A percentile compares a stretch with the other conserved stretches of the same genome.
Conservation (phyloP, 352 stramenopile genomes). For the Pythium rishiriense region DNA sequence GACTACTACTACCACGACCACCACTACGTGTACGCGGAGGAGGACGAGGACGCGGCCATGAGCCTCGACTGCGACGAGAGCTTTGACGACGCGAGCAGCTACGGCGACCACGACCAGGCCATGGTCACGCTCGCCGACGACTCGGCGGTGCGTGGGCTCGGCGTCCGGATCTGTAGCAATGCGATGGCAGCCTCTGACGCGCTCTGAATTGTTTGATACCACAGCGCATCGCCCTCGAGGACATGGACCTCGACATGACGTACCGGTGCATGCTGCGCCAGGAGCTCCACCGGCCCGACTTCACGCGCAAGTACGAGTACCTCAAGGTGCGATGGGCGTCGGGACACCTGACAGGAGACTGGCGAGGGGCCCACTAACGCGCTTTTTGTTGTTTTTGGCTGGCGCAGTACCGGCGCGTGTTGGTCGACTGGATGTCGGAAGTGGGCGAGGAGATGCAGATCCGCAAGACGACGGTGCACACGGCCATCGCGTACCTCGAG, state of each 20-base stretch:
- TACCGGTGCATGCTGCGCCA: constrained; percentile 80
- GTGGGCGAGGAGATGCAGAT: constrained; percentile 85
- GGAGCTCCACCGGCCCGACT: constrained; percentile 69
- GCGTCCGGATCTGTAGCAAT: too few relatives aligned
- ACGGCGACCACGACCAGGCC: constrained; percentile 38
- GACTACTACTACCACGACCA: constrained; percentile 50
- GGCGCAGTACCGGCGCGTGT: constrained; percentile 61
- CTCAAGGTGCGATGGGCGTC: constrained; percentile 53
- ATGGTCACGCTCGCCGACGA: constrained; percentile 31
- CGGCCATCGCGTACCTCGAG: constrained; percentile 82
- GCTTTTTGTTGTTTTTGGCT: neutral
- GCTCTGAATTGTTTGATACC: too few relatives aligned
- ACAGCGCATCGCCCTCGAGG: constrained; percentile 75
- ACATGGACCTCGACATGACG: constrained; percentile 68
- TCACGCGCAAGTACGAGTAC: constrained; percentile 76
- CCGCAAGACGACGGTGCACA: constrained; percentile 79
- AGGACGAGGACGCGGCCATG: constrained; percentile 25
- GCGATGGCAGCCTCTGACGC: too few relatives aligned
- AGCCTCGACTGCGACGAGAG: constrained; percentile 80
- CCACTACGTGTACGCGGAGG: constrained; percentile 55
- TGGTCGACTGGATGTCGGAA: constrained; percentile 87
- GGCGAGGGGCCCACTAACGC: neutral
- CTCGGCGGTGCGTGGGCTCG: constrained; percentile 27
- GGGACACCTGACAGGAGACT: too few relatives aligned
- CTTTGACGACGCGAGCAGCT: constrained; percentile 62